Evolutionary conservation across 2,329 filamentous ascomycete genomes (phyloP).

Genomic region (Scedosporium apiospermum): DNA sequence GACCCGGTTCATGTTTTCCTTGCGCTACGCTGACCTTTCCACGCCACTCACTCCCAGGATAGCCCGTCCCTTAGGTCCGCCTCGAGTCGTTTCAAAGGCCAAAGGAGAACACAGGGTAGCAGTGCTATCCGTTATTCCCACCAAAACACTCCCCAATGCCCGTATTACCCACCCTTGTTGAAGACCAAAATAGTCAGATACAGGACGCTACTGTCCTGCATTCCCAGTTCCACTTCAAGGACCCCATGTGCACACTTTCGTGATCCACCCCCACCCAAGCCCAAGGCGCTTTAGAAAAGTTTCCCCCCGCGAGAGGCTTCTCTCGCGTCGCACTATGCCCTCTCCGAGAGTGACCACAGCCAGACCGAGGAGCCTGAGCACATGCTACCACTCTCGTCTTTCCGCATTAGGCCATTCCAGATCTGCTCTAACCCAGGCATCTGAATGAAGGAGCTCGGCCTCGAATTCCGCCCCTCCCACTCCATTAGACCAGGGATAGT

Average conservation of each 20-base stretch:
- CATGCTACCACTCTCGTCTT: background rate
- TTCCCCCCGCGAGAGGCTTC: background rate
- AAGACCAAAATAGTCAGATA: background rate
- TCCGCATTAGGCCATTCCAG: background rate
- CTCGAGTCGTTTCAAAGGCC: background rate
- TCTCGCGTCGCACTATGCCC: background rate
- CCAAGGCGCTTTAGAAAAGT: background rate
- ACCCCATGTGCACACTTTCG: background rate
- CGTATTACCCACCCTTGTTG: background rate
- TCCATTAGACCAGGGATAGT: background rate
- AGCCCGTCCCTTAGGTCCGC: background rate
- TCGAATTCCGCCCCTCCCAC: conserved; percentile 1
- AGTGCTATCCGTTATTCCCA: background rate
- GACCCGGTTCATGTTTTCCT: background rate
- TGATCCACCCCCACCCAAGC: background rate
- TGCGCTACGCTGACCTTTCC: background rate
- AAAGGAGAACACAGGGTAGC: background rate
- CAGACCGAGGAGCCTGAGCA: background rate
- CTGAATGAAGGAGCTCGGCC: background rate
- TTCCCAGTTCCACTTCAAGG: background rate
- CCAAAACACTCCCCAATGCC: background rate
- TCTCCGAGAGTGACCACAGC: background rate
- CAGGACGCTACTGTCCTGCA: background rate
- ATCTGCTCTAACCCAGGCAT: background rate
- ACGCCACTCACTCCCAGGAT: background rate